Evolutionary conservation across 2,329 filamentous ascomycete genomes (phyloP).

Genomic region (Camillea tinctor): DNA sequence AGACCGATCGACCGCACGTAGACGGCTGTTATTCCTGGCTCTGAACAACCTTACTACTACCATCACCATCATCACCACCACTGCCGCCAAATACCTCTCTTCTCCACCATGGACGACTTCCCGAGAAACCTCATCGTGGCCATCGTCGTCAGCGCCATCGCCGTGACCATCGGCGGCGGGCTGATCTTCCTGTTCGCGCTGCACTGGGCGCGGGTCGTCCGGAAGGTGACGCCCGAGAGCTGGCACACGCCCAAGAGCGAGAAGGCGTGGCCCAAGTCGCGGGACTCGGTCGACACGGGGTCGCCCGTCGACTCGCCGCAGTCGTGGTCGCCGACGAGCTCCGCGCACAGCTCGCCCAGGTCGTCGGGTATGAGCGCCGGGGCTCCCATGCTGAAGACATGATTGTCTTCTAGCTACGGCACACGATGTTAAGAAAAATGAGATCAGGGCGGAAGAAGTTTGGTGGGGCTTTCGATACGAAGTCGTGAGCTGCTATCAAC

Average conservation of each 20-base stretch:
- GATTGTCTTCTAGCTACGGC: neutral
- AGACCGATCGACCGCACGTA: no score
- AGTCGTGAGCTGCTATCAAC: no score
- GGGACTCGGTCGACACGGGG: slow-evolving; percentile 11
- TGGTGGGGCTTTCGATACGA: neutral
- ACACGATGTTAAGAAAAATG: no score
- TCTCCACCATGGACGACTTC: slow-evolving; percentile 15
- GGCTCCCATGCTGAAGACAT: slow-evolving; percentile 9
- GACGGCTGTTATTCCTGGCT: neutral
- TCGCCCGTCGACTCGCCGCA: slow-evolving; percentile 5
- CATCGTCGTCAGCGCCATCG: slow-evolving; percentile 14
- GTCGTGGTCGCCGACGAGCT: neutral
- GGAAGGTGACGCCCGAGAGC: slow-evolving; percentile 7
- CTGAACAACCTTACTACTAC: neutral
- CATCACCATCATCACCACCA: neutral
- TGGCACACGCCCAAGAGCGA: slow-evolving; percentile 13
- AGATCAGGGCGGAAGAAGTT: no score
- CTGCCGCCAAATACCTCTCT: no score
- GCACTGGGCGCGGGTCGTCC: slow-evolving; percentile 16
- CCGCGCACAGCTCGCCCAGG: slow-evolving; percentile 4
- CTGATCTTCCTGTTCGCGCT: slow-evolving; percentile 16
- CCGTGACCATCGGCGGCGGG: slow-evolving; percentile 3
- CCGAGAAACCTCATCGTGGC: slow-evolving; percentile 16
- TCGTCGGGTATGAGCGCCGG: slow-evolving; percentile 13
- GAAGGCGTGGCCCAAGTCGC: slow-evolving; percentile 18